Evolutionary conservation across 768 basidiomycete genomes (phyloP).

Genomic region (Xerocomellus chrysenteron): DNA sequence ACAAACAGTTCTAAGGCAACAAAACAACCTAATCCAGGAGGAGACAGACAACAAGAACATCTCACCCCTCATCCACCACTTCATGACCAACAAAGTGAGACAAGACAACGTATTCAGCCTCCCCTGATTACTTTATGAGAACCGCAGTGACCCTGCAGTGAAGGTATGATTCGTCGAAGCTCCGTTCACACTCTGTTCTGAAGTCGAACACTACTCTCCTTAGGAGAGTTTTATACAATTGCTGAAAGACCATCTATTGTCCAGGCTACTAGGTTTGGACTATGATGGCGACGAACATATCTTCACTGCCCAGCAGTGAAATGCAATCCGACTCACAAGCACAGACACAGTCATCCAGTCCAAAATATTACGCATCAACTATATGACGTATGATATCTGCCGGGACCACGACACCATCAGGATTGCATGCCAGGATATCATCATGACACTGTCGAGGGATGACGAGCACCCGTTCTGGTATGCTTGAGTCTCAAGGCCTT

Average conservation of each 20-base stretch:
- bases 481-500: neutral
- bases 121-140: neutral
- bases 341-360: neutral
- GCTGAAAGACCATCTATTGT: neutral
- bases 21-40: neutral
- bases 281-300: conserved; percentile 5
- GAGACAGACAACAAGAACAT: neutral
- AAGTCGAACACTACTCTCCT: neutral
- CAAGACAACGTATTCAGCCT: neutral
- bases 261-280: neutral
- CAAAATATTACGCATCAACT: conserved; percentile 1
- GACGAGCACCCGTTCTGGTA: conserved; percentile 17
- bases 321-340: neutral
- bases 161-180: neutral
- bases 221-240: neutral
- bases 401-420: conserved; percentile 8
- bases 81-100: neutral
- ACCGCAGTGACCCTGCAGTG: conserved; percentile 15
- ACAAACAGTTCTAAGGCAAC: neutral
- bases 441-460: conserved; percentile 14
- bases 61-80: neutral
- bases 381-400: conserved; percentile 20
- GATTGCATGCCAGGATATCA: neutral
- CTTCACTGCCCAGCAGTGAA: conserved; percentile 9
- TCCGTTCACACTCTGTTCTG: neutral